Base-by-base conservation (phyloP, 75 land plant genomes). In the Selaginella moellendorffii region DNA sequence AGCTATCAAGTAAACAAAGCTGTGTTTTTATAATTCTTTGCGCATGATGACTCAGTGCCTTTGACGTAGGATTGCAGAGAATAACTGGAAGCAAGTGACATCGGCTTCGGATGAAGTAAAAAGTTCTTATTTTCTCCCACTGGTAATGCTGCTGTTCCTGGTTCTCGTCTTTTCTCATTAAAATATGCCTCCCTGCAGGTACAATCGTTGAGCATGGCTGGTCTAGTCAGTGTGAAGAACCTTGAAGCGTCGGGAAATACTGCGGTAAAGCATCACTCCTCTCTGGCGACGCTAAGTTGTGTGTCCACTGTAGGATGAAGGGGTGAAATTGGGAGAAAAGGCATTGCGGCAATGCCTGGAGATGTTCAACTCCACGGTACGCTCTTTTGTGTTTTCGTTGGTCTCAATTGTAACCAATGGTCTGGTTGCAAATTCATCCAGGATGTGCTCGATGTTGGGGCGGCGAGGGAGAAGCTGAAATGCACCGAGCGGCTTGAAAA, bases 1-100 rank as follows among this genome's bases (percentile, higher is more conserved):
- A 54, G 71, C 76, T 28, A 69, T 69, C 24, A 70, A 66, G 72
- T 70, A 36, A 52, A 19, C 59, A 25, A 56, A 21, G 25, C 2
- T 56, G 59, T 24, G 2, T 24, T 56, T 19, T 19, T 56, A 21
- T 19, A 56, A 10, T 46, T 46, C 51, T 46, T 10, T 46, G 10
- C 51, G 18, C 18, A 46, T 46, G 10, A 46, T 24, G 19, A 56
- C 21, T 56, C 17, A 25, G 14, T 10, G 51, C 14, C 10, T 46
- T 19, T 56, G 59, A 19, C 24, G 5, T 19, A 56, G 59, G 9
- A 56, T 56, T 56, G 59, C 59, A 9, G 59, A 56, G 24, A 19
- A 56, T 2, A 21, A 21, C 9, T 56, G 59, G 59, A 56, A 21
- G 5, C 8, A 56, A 56, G 19, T n/a, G 2, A 56, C 59, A 56